Evolutionary conservation across 345 rosid species (phyloP), one percentile per base, ranked within the genome.

Genomic region (Boechera divaricarpa): DNA sequence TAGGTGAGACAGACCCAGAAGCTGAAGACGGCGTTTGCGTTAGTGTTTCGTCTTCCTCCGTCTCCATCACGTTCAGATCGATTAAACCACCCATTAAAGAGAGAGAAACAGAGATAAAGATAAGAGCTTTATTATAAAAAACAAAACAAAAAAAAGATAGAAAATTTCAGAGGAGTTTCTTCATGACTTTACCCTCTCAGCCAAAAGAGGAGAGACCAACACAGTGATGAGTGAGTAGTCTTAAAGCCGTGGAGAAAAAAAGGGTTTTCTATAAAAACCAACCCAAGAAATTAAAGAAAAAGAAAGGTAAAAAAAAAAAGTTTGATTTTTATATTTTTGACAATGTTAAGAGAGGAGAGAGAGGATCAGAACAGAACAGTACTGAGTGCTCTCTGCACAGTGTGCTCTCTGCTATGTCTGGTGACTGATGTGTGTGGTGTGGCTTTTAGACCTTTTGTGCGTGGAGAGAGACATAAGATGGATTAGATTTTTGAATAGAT

Each of bases 21-120:
- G 49, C 73, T 24, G 88, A 83, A 38, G 95, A 84, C 28, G 88
- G 87, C 63, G 90, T 82, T 49, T 90, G 86, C 70, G 89, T 82
- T 53, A 86, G 86, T 67, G 91, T 82, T 56, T 90, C 96, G n/a
- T 91, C 97, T 35, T 95, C 99, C 62, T 79, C 82, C 62, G 88
- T 85, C 80, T 90, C 96, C 21, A 83, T 86, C 5, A 89, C 88
- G 90, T 95, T 95, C 72, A 95, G 98, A 91, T 95, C 99, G 83
- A 95, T 91, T 82, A 91, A 79, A 69, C 93, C 89, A 83, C 85
- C 93, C 98, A 94, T 89, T 10, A 60, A 4, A 55, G 26, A 35
- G 10, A 54, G 26, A 70, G 42, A 44, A 5, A 44, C 16, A 44
- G 48, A 49, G 38, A 45, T 26, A 70, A 66, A 65, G 63, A 64